A percentile compares a stretch with the other conserved stretches of the same genome.
Conservation (phyloP, 257 asterid species). For the Solanum sitiens region DNA sequence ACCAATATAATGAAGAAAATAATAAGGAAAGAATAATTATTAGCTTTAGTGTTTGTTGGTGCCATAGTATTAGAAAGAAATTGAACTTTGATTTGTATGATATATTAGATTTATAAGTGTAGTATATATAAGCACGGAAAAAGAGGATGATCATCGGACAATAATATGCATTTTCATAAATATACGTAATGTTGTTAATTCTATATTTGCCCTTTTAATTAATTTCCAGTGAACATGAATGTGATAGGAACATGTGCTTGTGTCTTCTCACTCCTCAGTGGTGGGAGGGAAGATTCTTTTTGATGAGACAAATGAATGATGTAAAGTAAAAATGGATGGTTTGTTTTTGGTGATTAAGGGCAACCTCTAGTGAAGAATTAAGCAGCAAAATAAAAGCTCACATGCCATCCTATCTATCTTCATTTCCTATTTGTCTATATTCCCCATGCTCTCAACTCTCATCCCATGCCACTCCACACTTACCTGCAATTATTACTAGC, state of each 20-base stretch:
- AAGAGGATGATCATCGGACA: background rate
- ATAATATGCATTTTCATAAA: background rate
- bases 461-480: background rate
- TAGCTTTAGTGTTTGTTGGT: background rate
- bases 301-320: background rate
- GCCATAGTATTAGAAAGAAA: background rate
- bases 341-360: background rate
- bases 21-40: background rate
- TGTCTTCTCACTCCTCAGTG: conserved; percentile 1
- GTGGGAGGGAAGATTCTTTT: conserved; percentile 12
- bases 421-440: conserved; percentile 10
- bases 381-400: conserved; percentile 2
- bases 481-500: background rate
- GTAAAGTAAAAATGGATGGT: conserved; percentile 11
- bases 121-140: background rate
- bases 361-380: background rate
- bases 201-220: background rate
- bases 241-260: conserved; percentile 1
- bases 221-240: background rate
- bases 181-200: background rate
- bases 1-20: conserved; percentile 3
- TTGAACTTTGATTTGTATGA: background rate
- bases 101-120: background rate
- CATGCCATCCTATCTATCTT: background rate
- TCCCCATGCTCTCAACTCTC: conserved; percentile 8